A percentile compares a stretch with the other conserved stretches of the same genome.
These are phyloP conservation scores for Nothomitra cinnamomea DNA, from an alignment of 2,329 filamentous ascomycete species.

Conservation along the genomic window DNA sequence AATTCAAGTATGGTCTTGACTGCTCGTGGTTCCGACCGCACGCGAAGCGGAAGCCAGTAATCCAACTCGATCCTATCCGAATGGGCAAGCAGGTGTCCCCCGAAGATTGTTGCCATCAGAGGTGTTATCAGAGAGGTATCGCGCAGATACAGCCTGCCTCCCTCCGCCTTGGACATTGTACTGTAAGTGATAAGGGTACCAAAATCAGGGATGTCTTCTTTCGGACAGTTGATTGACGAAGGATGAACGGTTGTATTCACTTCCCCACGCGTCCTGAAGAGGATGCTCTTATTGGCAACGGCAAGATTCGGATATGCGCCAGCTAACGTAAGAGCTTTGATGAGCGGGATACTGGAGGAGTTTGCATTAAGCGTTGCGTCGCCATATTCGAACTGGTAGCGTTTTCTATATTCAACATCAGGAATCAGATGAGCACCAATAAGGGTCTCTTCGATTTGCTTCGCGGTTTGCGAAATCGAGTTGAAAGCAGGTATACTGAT, in stretches of 20 bases:
- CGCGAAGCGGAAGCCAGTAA: slow-evolving; percentile 5
- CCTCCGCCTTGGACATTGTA: slow-evolving; percentile 7
- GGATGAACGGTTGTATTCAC: slow-evolving; percentile 16
- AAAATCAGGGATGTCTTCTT: neutral
- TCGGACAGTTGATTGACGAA: slow-evolving; percentile 12
- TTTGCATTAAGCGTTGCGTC: slow-evolving; percentile 26
- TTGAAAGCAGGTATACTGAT: slow-evolving; percentile 22
- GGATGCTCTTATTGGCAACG: slow-evolving; percentile 11
- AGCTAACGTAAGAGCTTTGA: slow-evolving; percentile 30
- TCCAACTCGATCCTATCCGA: slow-evolving; percentile 2
- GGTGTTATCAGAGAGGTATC: slow-evolving; percentile 15
- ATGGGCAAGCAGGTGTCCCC: slow-evolving; percentile 9
- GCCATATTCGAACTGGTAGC: slow-evolving; percentile 15
- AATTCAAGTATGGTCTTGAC: slow-evolving; percentile 6
- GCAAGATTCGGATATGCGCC: slow-evolving; percentile 30
- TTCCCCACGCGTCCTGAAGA: slow-evolving; percentile 16
- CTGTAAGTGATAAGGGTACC: slow-evolving; percentile 8
- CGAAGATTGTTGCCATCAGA: slow-evolving; percentile 17
- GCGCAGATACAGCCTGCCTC: slow-evolving; percentile 11
- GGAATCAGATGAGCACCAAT: slow-evolving; percentile 20
- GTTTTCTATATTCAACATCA: slow-evolving; percentile 5
- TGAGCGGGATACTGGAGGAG: slow-evolving; percentile 24
- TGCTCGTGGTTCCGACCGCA: neutral
- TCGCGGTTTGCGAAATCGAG: slow-evolving; percentile 19
- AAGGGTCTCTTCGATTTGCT: slow-evolving; percentile 23